Evolutionary conservation across 2,329 filamentous ascomycete genomes (phyloP).

Genomic region (Aspergillus sclerotialis): DNA sequence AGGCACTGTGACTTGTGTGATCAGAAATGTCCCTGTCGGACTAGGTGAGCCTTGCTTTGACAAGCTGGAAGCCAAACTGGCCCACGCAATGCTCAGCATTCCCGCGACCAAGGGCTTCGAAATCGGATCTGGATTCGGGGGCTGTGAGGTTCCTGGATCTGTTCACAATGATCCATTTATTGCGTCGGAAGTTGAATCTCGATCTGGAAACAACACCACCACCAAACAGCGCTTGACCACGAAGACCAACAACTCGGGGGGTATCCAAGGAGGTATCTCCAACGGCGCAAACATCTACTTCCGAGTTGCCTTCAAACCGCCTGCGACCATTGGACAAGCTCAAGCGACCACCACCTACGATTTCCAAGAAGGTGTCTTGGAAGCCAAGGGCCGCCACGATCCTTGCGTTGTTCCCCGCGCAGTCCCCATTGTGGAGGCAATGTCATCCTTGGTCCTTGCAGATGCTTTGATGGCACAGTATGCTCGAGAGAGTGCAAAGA

Average conservation of each 20-base stretch:
- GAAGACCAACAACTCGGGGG: constrained; percentile 90
- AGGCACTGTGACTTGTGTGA: constrained; percentile 89
- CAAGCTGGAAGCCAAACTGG: constrained; percentile 87
- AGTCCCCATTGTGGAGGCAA: constrained; percentile 66
- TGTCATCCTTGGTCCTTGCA: constrained; percentile 82
- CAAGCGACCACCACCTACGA: constrained; percentile 79
- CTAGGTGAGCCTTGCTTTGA: constrained; percentile 93
- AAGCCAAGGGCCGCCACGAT: constrained; percentile 90
- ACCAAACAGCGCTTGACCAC: constrained; percentile 61
- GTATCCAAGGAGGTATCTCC: constrained; percentile 90
- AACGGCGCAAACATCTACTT: constrained; percentile 95
- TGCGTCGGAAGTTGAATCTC: constrained; percentile 33
- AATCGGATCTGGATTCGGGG: constrained; percentile 85
- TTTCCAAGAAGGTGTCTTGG: constrained; percentile 66
- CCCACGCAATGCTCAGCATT: constrained; percentile 90
- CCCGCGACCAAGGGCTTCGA: constrained; percentile 95
- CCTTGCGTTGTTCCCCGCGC: constrained; percentile 86
- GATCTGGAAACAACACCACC: constrained; percentile 8
- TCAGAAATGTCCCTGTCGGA: constrained; percentile 75
- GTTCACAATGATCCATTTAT: constrained; percentile 87
- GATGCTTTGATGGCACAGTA: constrained; percentile 82
- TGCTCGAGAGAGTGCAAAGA: constrained; percentile 47
- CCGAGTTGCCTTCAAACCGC: constrained; percentile 88
- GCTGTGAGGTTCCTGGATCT: constrained; percentile 80
- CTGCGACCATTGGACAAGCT: constrained; percentile 84